Evolutionary conservation across 495 filamentous ascomycete genomes (phyloP).

Genomic region (Daldinia vernicosa): DNA sequence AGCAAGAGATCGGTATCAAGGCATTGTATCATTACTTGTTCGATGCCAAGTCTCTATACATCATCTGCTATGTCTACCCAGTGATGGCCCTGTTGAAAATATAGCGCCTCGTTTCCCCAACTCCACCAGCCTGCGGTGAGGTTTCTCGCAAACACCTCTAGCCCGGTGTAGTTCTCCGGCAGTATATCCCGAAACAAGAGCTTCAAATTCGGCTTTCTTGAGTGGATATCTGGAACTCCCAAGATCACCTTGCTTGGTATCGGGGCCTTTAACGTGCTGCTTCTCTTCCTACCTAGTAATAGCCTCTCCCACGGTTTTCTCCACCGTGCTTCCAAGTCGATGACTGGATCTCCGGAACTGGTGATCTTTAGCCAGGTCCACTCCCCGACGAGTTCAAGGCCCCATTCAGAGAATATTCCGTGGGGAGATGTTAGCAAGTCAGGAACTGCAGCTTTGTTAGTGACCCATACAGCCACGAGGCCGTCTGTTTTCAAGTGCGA

Average conservation of each 20-base stretch:
- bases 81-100: constrained; percentile 75
- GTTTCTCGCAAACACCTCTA: constrained; percentile 91
- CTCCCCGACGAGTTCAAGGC: constrained; percentile 74
- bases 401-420: constrained; percentile 69
- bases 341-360: constrained; percentile 71
- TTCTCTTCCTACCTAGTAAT: constrained; percentile 67
- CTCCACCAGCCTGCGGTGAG: constrained; percentile 88
- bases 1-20: constrained; percentile 4
- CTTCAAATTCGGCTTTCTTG: constrained; percentile 76
- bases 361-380: constrained; percentile 96
- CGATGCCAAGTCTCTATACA: not conserved
- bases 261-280: constrained; percentile 27
- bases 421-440: constrained; percentile 62
- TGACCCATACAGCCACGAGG: constrained; percentile 85
- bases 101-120: constrained; percentile 87
- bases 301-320: constrained; percentile 88
- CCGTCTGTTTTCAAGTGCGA: constrained; percentile 63
- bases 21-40: constrained; percentile 8
- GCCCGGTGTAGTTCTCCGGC: constrained; percentile 63
- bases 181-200: constrained; percentile 56
- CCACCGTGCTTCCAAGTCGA: constrained; percentile 73
- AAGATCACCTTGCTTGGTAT: constrained; percentile 69
- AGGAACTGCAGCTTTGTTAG: constrained; percentile 73
- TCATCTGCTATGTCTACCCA: constrained; percentile 60
- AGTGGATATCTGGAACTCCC: constrained; percentile 89